These are phyloP conservation scores for Besnoitia besnoiti DNA, from an alignment of 169 alveolate species.

Conservation along the genomic window DNA sequence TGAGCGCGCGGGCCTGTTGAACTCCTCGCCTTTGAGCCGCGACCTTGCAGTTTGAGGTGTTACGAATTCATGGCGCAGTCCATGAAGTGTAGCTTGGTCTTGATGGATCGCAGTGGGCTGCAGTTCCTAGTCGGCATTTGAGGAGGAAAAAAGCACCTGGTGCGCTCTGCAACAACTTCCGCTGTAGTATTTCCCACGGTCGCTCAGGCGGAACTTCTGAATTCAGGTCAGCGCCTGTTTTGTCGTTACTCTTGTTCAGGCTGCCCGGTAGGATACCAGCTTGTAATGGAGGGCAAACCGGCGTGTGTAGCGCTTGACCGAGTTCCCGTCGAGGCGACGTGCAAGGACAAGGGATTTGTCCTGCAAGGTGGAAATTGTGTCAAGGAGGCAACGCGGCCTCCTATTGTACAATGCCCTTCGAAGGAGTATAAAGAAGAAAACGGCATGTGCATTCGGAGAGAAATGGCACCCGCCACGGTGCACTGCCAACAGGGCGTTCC, in stretches of 20 bases:
- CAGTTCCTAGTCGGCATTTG: no score
- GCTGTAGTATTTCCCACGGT: no score
- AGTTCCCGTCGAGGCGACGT: slow-evolving; percentile 15
- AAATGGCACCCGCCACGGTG: background rate
- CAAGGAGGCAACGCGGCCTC: slow-evolving; percentile 9
- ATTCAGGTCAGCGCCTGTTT: no score
- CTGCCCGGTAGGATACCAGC: slow-evolving; percentile 21
- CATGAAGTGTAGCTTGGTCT: no score
- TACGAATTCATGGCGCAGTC: no score
- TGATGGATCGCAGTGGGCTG: no score
- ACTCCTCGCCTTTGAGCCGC: no score
- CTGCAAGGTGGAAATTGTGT: slow-evolving; percentile 33
- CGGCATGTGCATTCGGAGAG: slow-evolving; percentile 25
- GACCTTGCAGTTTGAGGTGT: no score
- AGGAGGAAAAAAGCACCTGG: no score
- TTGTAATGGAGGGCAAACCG: slow-evolving; percentile 8
- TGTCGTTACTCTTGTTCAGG: background rate
- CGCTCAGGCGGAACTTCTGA: no score
- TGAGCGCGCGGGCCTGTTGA: slow-evolving; percentile 14
- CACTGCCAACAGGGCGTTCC: slow-evolving; percentile 32
- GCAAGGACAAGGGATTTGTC: slow-evolving; percentile 14
- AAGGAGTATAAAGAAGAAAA: slow-evolving; percentile 8
- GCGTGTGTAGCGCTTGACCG: slow-evolving; percentile 21
- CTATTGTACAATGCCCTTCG: background rate
- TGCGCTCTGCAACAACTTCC: no score